phyloP scores from a whole-genome alignment of 495 filamentous ascomycete species.

The Penicillium silybi region DNA sequence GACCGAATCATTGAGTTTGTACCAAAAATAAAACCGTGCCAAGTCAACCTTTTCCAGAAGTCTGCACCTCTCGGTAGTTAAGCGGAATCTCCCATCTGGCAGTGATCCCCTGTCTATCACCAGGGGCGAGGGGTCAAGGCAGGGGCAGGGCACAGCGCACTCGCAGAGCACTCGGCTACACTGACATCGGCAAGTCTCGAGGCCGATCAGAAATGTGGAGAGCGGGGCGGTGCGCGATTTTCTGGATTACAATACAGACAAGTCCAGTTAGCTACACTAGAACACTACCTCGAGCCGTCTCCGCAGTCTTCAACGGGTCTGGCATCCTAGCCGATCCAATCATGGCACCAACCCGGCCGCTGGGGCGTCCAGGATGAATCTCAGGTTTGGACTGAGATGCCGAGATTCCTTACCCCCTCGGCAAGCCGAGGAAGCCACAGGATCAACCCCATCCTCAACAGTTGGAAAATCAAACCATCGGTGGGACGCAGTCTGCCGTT shows the following conservation, averaged over 20 bases:
- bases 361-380: background rate
- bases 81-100: constrained; percentile 4
- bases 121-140: background rate
- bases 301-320: constrained; percentile 14
- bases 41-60: constrained; percentile 9
- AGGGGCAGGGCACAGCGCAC: too few species aligned
- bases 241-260: constrained; percentile 4
- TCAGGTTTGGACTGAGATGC: constrained; percentile 3
- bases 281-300: constrained; percentile 6
- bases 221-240: constrained; percentile 19
- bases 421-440: constrained; percentile 6
- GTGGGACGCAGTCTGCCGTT: background rate
- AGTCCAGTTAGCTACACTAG: constrained; percentile 3
- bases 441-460: background rate
- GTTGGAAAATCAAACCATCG: background rate
- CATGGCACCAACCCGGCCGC: background rate
- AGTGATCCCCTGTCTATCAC: constrained; percentile 9
- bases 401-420: constrained; percentile 5
- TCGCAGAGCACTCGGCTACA: constrained; percentile 8
- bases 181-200: background rate
- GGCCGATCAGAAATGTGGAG: background rate
- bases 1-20: background rate
- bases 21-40: constrained; percentile 2
- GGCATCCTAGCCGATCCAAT: constrained; percentile 12
- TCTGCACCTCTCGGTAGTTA: constrained; percentile 2